Evolutionary conservation across 305 asterid species (phyloP).

Genomic region (Fraxinus floribunda): DNA sequence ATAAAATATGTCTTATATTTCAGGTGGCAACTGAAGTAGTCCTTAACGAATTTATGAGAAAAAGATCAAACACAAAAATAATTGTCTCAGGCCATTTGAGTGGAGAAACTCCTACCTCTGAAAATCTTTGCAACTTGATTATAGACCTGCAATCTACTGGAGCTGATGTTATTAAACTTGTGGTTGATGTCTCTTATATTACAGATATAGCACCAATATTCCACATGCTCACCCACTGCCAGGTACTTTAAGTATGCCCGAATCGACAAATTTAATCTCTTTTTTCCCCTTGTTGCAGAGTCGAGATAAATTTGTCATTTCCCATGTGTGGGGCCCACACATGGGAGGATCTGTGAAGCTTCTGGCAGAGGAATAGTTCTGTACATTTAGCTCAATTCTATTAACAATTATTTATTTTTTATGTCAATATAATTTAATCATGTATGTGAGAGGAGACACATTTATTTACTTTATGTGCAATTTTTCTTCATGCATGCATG

Average conservation of each 20-base stretch:
- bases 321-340: too few species aligned
- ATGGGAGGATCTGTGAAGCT: too few species aligned
- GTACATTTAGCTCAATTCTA: too few species aligned
- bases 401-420: too few species aligned
- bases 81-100: conserved; percentile 45
- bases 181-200: conserved; percentile 52
- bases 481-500: neutral
- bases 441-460: too few species aligned
- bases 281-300: neutral
- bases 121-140: conserved; percentile 44
- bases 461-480: too few species aligned
- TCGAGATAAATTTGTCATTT: neutral
- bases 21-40: conserved; percentile 44
- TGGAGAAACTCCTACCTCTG: conserved; percentile 32
- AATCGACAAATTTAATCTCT: neutral
- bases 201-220: conserved; percentile 64
- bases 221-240: conserved; percentile 56
- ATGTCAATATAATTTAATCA: too few species aligned
- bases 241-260: conserved; percentile 28
- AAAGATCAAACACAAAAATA: conserved; percentile 42
- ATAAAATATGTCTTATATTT: neutral
- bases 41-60: conserved; percentile 39
- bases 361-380: too few species aligned
- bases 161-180: conserved; percentile 56
- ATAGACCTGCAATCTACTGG: conserved; percentile 47